A percentile compares a stretch with the other conserved stretches of the same genome.
phyloP scores from a whole-genome alignment of 2,329 filamentous ascomycete genomes.

The Pseudogymnoascus sp. region DNA sequence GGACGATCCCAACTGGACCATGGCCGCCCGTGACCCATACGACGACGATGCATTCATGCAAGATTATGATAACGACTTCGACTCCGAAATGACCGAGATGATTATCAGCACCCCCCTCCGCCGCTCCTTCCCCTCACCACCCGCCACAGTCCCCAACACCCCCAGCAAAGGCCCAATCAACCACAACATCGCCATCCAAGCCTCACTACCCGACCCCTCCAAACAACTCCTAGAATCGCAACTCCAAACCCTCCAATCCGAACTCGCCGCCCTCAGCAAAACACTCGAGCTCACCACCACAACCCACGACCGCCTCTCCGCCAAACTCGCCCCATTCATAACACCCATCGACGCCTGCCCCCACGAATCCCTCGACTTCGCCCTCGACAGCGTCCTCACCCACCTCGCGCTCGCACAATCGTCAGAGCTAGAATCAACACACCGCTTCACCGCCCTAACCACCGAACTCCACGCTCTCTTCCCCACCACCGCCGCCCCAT shows the following conservation, averaged over 20 bases:
- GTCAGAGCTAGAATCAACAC: constrained; percentile 28
- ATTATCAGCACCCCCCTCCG: constrained; percentile 22
- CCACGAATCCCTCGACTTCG: constrained; percentile 23
- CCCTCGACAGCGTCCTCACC: constrained; percentile 27
- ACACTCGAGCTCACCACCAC: constrained; percentile 23
- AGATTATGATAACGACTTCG: constrained; percentile 19
- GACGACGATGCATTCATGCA: constrained; percentile 16
- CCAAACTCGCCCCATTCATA: constrained; percentile 22
- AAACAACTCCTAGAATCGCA: constrained; percentile 21
- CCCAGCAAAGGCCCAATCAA: constrained; percentile 13
- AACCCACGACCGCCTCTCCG: constrained; percentile 20
- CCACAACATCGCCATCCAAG: constrained; percentile 3
- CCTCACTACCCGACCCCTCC: constrained; percentile 19
- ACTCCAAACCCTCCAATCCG: constrained; percentile 20
- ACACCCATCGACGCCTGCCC: constrained; percentile 19
- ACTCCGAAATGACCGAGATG: constrained; percentile 21
- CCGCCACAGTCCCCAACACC: constrained; percentile 25
- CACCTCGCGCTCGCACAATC: constrained; percentile 27
- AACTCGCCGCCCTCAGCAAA: constrained; percentile 22
- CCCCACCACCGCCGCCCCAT: constrained; percentile 36
- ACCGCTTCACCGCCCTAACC: constrained; percentile 42
- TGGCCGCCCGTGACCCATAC: constrained; percentile 40
- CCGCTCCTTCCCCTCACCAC: constrained; percentile 26
- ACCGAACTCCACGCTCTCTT: constrained; percentile 43
- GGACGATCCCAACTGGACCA: constrained; percentile 39